Conservation (phyloP, 257 asterid genomes). For the Solanum phureja region DNA sequence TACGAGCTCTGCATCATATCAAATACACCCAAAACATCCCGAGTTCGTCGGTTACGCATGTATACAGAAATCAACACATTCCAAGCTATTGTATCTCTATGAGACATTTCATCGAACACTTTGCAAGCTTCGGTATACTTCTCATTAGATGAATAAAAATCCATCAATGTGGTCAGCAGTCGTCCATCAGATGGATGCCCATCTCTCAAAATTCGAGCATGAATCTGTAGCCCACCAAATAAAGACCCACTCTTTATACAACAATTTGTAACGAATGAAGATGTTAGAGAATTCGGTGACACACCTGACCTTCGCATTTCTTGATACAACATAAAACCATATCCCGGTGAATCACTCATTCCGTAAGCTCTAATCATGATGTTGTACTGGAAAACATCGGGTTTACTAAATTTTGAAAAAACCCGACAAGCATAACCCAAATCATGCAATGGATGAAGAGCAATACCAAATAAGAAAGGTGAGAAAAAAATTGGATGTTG, state of each 20-base stretch:
- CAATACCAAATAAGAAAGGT: constrained; percentile 44
- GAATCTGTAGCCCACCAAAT: constrained; percentile 46
- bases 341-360: constrained; percentile 24
- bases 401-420: constrained; percentile 33
- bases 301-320: constrained; percentile 39
- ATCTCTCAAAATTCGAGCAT: constrained; percentile 39
- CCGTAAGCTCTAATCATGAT: constrained; percentile 63
- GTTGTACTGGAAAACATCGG: constrained; percentile 40
- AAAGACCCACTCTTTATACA: constrained; percentile 43
- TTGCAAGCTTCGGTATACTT: constrained; percentile 34
- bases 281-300: constrained; percentile 42
- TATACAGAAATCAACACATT: constrained; percentile 64
- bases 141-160: constrained; percentile 44
- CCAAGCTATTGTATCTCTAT: constrained; percentile 58
- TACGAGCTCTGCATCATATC: constrained; percentile 40
- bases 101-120: constrained; percentile 69
- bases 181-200: constrained; percentile 44
- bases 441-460: constrained; percentile 48
- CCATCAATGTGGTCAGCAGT: constrained; percentile 60
- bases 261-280: constrained; percentile 49
- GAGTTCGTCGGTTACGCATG: constrained; percentile 30
- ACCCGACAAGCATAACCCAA: constrained; percentile 34
- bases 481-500: constrained; percentile 39
- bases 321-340: constrained; percentile 37
- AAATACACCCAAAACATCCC: constrained; percentile 50